phyloP scores from a whole-genome alignment of 768 basidiomycete genomes.

The Leccinum variicolor region DNA sequence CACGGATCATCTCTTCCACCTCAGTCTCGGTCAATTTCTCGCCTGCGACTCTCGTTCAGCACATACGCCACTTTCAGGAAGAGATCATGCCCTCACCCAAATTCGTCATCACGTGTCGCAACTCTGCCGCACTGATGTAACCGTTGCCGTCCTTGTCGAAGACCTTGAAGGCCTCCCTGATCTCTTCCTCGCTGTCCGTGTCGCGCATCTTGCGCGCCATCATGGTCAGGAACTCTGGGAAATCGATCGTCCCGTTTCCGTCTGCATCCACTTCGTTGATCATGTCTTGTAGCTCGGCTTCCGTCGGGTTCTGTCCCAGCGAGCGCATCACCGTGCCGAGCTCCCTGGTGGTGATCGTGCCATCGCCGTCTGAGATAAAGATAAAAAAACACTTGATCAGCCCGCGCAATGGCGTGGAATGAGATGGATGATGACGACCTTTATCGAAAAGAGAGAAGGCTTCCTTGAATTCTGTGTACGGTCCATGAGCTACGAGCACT shows the following conservation, averaged over 20 bases:
- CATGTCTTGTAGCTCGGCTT: conserved; percentile 91
- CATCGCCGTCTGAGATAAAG: conserved; percentile 69
- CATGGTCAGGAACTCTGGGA: conserved; percentile 79
- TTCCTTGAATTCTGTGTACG: conserved; percentile 89
- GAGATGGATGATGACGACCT: conserved; percentile 41
- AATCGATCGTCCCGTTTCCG: conserved; percentile 86
- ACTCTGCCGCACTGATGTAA: conserved; percentile 80
- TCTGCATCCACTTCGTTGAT: conserved; percentile 93
- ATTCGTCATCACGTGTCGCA: conserved; percentile 89
- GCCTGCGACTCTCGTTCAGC: conserved; percentile 38
- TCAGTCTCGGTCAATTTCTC: conserved; percentile 86
- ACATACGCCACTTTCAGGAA: background rate
- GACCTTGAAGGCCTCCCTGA: conserved; percentile 94
- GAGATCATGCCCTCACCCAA: conserved; percentile 51
- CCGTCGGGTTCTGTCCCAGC: conserved; percentile 89
- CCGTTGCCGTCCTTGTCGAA: conserved; percentile 97
- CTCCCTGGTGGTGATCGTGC: conserved; percentile 87
- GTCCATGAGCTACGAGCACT: conserved; percentile 1
- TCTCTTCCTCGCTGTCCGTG: conserved; percentile 91
- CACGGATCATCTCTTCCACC: conserved; percentile 96
- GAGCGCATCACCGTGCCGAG: conserved; percentile 94
- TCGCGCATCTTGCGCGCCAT: conserved; percentile 90
- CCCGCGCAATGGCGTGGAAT: too few relatives aligned
- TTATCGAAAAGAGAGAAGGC: conserved; percentile 98
- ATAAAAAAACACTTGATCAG: background rate